Evolutionary conservation across 108 stramenopile genomes (phyloP).

Genomic region (Cylindrotheca fusiformis): DNA sequence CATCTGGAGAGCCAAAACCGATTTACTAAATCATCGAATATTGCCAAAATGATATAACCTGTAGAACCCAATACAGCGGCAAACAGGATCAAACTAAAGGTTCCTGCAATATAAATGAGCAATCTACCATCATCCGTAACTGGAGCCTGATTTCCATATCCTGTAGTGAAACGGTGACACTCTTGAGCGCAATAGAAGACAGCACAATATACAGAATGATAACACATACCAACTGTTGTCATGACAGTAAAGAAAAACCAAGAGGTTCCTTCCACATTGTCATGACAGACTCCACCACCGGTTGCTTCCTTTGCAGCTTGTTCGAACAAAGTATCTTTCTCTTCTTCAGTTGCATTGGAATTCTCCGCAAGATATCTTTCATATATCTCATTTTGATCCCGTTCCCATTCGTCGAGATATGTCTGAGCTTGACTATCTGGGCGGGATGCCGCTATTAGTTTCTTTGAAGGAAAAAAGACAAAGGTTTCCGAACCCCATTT

Average conservation of each 20-base stretch:
- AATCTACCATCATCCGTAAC: conserved; percentile 32
- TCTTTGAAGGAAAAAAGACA: conserved; percentile 7
- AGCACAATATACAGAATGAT: not conserved
- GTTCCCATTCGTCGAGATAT: conserved; percentile 15
- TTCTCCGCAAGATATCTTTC: conserved; percentile 9
- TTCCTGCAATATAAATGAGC: conserved; percentile 43
- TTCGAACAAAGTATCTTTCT: conserved; percentile 1
- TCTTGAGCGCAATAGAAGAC: too few species aligned
- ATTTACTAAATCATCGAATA: conserved; percentile 38
- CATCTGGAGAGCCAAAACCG: conserved; percentile 4
- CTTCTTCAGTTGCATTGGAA: not conserved
- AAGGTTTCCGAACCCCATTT: not conserved
- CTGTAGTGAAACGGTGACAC: conserved; percentile 12
- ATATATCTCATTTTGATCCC: conserved; percentile 14
- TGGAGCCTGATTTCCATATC: conserved; percentile 61
- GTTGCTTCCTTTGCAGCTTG: conserved; percentile 30
- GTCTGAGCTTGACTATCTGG: conserved; percentile 15
- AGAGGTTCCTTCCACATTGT: conserved; percentile 18
- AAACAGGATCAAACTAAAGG: conserved; percentile 44
- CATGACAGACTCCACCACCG: conserved; percentile 24
- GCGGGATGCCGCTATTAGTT: conserved; percentile 1
- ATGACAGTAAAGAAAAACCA: conserved; percentile 62
- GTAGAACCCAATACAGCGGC: conserved; percentile 35
- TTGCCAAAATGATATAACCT: conserved; percentile 34
- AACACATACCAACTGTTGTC: conserved; percentile 41